Base-by-base conservation (phyloP, 805 yeast species). In the Metahyphopichia silvanorum region DNA sequence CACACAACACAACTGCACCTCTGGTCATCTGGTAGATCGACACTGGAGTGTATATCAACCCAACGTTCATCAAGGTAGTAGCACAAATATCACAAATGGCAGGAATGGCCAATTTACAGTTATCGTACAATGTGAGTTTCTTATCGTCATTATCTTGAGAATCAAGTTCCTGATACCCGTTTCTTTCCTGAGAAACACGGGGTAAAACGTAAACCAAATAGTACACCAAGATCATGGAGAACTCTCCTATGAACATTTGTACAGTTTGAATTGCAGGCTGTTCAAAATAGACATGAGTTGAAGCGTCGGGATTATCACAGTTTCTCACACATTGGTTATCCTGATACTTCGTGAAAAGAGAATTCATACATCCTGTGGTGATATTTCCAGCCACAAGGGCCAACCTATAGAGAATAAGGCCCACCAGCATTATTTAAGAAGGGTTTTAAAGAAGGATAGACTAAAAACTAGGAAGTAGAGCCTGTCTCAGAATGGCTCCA, bases 1-100 rank as follows among this genome's bases (percentile, higher is more conserved):
- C 94, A 58, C 82, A 83, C 25, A 85, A 57, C 26, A 85, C 85
- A 25, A 83, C 61, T 0, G 87, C 75, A 2, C 94, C 93, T 42
- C 94, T 65, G n/a, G 83, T 79, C 94, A 85, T 85, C 53, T 85
- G 94, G 55, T 83, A 85, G 31, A 84, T 72, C 1, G 88, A 81
- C 6, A 84, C 93, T 0, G 93, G 91, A 1, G 80, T 78, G 55
- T 77, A 79, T 16, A 82, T 53, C 39, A 85, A 64, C 0, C 93
- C 93, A n/a, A 83, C 53, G 46, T 84, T 81, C 77, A 84, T 70
- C 42, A 85, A 57, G 0, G 93, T 84, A 1, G 94, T 85, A 3
- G 82, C 91, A 22, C 71, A 46, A 30, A 84, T 66, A 53, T 85
- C 94, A 56, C 88, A 82, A 6, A 72, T 49, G 1, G 93, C 76